Base-by-base conservation (phyloP, 1,284 basidiomycete species). In the Agroathelia rolfsii region DNA sequence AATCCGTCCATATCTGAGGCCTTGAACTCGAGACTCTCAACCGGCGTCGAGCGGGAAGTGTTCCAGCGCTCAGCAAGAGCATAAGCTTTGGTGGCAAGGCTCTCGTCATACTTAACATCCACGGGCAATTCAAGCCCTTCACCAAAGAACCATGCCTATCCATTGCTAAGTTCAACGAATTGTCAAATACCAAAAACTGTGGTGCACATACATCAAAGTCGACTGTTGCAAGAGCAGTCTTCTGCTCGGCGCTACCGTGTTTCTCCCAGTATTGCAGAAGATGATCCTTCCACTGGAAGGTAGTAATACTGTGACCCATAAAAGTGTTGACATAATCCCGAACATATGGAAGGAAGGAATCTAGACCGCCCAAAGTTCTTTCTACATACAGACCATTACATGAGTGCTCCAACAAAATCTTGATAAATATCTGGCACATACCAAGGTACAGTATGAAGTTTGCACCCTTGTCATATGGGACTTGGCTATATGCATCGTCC, bases 231-330 rank as follows among this genome's bases (percentile, higher is more conserved):
- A 97, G 67, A 19, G 71, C 69, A 41, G 76, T 69, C 35, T 82
- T 58, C 48, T 85, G 78, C 43, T 78, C 71, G 6, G 62, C 53
- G 7, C 66, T 69, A 15, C 70, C 70, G 48, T 82, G 58, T 42
- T 65, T 61, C 42, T 61, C 60, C 58, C 76, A 97, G 54, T 82
- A 94, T n/a, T 52, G 59, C 46, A 82, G 87, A 13, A 98, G 62
- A 51, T 97, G 88, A 4, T 66, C 61, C 48, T 85, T 82, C 90
- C 92, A 97, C 46, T 94, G 73, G 23, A 76, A 64, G 0, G 90
- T 95, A 10, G 82, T 84, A 52, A 97, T 87, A 41, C 86, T 85
- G 51, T 80, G 74, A 10, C 89, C 83, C 41, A 71, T 72, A 56
- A 80, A 89, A 0, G 74, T 77, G 34, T 71, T 65, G 40, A 93